Base-by-base conservation (phyloP, 1,284 basidiomycete genomes). In the Rhodotorula sp. region DNA sequence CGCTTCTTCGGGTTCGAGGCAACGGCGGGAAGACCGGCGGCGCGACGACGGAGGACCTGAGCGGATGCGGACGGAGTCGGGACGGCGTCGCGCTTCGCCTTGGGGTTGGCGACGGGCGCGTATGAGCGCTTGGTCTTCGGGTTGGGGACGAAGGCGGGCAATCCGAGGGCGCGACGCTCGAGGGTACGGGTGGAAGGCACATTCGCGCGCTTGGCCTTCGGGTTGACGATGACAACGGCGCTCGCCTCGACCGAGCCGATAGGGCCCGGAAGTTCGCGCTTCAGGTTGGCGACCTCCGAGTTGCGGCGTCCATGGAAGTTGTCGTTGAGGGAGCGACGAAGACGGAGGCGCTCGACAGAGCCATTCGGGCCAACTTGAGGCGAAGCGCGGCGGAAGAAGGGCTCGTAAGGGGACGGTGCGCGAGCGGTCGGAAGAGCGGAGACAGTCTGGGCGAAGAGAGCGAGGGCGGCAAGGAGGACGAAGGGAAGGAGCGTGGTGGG, bases 261-360 rank as follows among this genome's bases (percentile, higher is more conserved):
- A 9, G 54, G 23, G 7, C 59, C 62, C 9, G 44, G 58, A 4
- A 59, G 23, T 13, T 50, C 46, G 27, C 61, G 46, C 13, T 44
- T 44, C 52, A 55, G 21, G 62, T 7, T 16, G 27, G 50, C 53
- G 45, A 46, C 45, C 44, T 59, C 27, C 63, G 65, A 53, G 52
- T 58, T 52, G 17, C 70, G 61, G 16, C 58, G 66, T 4, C 53
- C 59, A 19, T 63, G 62, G 23, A 55, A 44, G 41, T 56, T 53
- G 45, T 45, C 27, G 45, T 42, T 42, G 58, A 67, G 49, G 41
- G 62, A 59, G 4, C 70, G 61, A 12, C 73, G 67, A 19, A 67
- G 67, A 48, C 73, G 73, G 17, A 72, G 70, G 27, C 70, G 73
- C 54, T 72, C 70, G 61, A 74, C 48, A 21, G 66, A 64, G 21